Base-by-base conservation (phyloP, 2,329 filamentous ascomycete genomes). In the Madurella mycetomatis region DNA sequence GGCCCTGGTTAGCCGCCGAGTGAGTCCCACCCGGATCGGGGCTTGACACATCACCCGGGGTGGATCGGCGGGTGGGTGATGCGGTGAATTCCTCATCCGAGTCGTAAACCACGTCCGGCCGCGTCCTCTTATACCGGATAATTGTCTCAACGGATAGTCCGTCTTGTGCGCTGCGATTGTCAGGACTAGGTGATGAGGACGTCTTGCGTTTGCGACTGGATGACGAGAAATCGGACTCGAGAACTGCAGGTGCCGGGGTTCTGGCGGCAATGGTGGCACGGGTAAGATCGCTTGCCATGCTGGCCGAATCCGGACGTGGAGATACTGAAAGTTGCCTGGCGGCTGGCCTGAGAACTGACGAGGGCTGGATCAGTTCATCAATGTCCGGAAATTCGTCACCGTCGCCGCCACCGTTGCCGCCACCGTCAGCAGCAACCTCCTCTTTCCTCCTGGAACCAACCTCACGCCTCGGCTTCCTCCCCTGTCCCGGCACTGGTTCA, bases 81-180 rank as follows among this genome's bases (percentile, higher is more conserved):
- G 73, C 74, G 5, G 77, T 61, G 41, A 76, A 77, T 42, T 83
- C 80, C 42, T 83, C 80, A 43, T 83, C 81, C 0, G 81, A 84
- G 60, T 84, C 81, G 49, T 77, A 72, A 41, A 83, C 76, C 7
- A 81, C 65, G 34, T 66, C 65, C 44, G 48, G 60, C 47, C 59
- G 60, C 8, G 56, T 60, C 41, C 57, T 63, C 60, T 55, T 64
- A 9, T 56, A 58, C 30, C 56, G 60, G 54, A 51, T 63, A 39
- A 25, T 50, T 13, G 44, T 17, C 17, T 46, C 40, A n/a, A 15
- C 40, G 15, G 31, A 25, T 4, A 31, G 11, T 13, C 42, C 51
- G 18, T 32, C 31, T 9, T 44, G 43, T 9, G 16, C 0, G 19
- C 30, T 17, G 12, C 54, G 41, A 9, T 53, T 51, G 31, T 52